These are phyloP conservation scores for Boletus vermiculosoides DNA, from an alignment of 768 basidiomycete species.

Conservation along the genomic window DNA sequence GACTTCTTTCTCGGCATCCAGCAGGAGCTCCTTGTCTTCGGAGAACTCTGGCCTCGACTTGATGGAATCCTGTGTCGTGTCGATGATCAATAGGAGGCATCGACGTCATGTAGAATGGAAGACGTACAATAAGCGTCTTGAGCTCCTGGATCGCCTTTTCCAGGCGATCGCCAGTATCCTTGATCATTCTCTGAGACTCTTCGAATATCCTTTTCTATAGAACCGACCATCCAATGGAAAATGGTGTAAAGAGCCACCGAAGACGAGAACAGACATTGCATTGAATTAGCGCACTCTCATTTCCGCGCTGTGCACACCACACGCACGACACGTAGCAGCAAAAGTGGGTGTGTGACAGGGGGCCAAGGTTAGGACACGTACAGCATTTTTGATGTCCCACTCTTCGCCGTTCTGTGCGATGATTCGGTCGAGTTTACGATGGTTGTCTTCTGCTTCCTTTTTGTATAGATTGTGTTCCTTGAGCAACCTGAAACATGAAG, in stretches of 20 bases:
- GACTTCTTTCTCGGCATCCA: constrained; percentile 58
- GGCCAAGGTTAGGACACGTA: constrained; percentile 37
- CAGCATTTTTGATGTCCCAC: constrained; percentile 77
- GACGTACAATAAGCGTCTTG: constrained; percentile 64
- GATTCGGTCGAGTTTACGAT: constrained; percentile 60
- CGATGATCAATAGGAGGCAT: constrained; percentile 9
- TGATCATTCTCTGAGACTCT: constrained; percentile 81
- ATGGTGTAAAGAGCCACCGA: constrained; percentile 15
- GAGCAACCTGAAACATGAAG: constrained; percentile 44
- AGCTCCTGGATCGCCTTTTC: constrained; percentile 63
- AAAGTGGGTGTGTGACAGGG: constrained; percentile 3
- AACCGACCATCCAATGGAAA: constrained; percentile 4
- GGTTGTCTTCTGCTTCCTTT: constrained; percentile 60
- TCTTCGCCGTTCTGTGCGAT: constrained; percentile 60
- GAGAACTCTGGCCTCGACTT: constrained; percentile 30
- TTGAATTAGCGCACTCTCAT: constrained; percentile 27
- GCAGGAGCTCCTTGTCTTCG: constrained; percentile 40
- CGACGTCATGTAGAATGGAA: constrained; percentile 22
- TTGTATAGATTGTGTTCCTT: constrained; percentile 70
- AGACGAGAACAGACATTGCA: constrained; percentile 9
- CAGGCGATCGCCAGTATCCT: constrained; percentile 61
- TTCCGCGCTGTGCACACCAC: constrained; percentile 30
- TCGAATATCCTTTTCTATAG: constrained; percentile 62
- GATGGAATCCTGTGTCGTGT: constrained; percentile 27
- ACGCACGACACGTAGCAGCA: constrained; percentile 19